Base-by-base conservation (phyloP, 345 rosid genomes). In the Pistacia atlantica region DNA sequence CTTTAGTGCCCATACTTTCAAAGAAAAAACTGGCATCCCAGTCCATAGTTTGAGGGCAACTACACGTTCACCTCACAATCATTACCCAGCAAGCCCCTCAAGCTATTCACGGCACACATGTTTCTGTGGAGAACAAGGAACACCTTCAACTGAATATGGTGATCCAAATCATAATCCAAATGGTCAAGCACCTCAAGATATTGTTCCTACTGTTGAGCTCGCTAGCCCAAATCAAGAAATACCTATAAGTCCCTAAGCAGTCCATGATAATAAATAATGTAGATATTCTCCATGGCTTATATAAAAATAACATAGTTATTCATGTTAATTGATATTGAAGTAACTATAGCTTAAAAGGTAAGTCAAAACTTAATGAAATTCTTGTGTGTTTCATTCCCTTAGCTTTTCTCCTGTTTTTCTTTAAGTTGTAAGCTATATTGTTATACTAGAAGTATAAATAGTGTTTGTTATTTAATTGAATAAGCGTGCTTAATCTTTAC, bases 1-100 rank as follows among this genome's bases (percentile, higher is more conserved):
- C 75, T 20, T 31, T 20, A 78, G 20, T 45, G 78, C 86, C 1
- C 87, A 80, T 68, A 71, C 79, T 45, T 86, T 76, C 60, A 78
- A 46, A 60, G 64, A 66, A 20, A 72, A 49, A 59, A 72, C 64
- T 1, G 55, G 42, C 59, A 31, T 13, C 60, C 56, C 14, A 11
- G 6, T 4, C n/a, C 57, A 54, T 54, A 54, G 57, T 4, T 13
- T 5, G 18, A 66, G 55, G 11, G 55, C 16, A 18, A 52, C 11
- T 61, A 70, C 38, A 56, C 35, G 49, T n/a, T 78, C 86, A 28
- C 80, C 81, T 52, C 62, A 25, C 18, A 61, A 14, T 10, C 33
- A 69, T 33, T 13, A 31, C 17, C 76, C 76, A 0, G 74, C 74
- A 51, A 71, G 69, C 28, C 77, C 80, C 17, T 61, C 67, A 49